Base-by-base conservation (phyloP, 2,329 filamentous ascomycete genomes). In the Hypoxylon sp. region DNA sequence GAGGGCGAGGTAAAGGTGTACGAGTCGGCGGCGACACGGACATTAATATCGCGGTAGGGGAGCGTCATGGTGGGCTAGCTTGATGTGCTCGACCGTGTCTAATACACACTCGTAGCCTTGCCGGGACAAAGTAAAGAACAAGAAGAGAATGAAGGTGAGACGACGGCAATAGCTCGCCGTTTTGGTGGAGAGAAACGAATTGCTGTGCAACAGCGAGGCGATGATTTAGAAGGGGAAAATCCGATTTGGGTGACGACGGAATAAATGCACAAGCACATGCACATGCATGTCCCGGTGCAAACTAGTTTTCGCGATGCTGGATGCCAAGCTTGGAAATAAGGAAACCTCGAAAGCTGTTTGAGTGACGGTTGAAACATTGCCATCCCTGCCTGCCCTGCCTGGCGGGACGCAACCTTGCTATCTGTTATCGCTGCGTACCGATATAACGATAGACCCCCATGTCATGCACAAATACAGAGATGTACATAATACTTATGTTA, bases 1-100 rank as follows among this genome's bases (percentile, higher is more conserved):
- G 95, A 98, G 23, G 95, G 95, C 23, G 95, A 99, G 33, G 91
- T 93, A 77, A 99, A 99, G 69, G 92, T 91, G 81, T 99, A 99
- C 73, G 95, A 89, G 69, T 94, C 91, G 69, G 91, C 83, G 48
- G 94, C 92, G 65, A 92, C 90, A 77, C 96, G 92, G 75, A 99
- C 87, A 76, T 98, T 99, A 81, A 98, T 96, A 81, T 99, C 95
- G 73, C 94, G 87, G 78, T 93, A 99, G 18, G 94, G 95, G 67
- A 85, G 76, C 23, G 67, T 69, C 72, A 73, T 73, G 67, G 50
- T 66, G 69, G 60, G 65, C 67, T 40, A 55, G 54, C 15, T 59
- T 38, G 51, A 33, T 48, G 60, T 48, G 40, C 58, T 33, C 47
- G 54, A 62, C 62, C 58, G 43, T 62, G 58, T 50, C 61, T 59